Conservation (phyloP, 2,329 filamentous ascomycete genomes). For the Botryotinia narcissicola region DNA sequence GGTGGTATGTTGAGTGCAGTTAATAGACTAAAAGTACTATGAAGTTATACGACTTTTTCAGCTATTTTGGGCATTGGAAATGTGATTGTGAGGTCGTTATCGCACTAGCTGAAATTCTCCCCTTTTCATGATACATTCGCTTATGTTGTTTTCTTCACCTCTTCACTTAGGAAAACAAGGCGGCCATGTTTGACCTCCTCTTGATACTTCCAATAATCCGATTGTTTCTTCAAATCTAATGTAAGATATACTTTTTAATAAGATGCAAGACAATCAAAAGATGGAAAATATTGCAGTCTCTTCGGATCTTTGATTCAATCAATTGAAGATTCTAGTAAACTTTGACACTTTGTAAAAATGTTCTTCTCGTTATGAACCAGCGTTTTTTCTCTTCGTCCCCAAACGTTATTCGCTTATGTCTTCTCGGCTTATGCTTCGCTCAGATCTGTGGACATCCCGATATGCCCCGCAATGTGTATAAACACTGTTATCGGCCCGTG, state of each 20-base stretch:
- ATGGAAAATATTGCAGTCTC: background rate
- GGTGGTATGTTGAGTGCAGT: background rate
- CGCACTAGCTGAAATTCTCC: background rate
- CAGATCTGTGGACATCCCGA: background rate
- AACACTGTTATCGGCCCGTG: background rate
- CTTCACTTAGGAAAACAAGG: background rate
- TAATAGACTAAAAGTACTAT: background rate
- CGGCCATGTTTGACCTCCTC: background rate
- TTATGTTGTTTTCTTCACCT: background rate
- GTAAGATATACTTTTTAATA: background rate
- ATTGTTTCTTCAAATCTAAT: background rate
- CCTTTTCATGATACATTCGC: constrained; percentile 3
- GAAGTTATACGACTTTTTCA: background rate
- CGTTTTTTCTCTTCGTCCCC: background rate
- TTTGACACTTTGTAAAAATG: background rate
- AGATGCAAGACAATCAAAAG: background rate
- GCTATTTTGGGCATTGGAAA: background rate
- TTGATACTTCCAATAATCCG: background rate
- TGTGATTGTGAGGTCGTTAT: background rate
- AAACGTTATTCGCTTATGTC: background rate
- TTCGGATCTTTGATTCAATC: background rate
- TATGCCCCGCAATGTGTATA: background rate
- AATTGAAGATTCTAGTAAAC: background rate
- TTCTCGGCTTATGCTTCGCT: background rate
- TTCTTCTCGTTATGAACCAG: background rate